A percentile compares a stretch with the other conserved stretches of the same genome.
phyloP scores from a whole-genome alignment of 148 eudicot species.

The Heliamphora exappendiculata region DNA sequence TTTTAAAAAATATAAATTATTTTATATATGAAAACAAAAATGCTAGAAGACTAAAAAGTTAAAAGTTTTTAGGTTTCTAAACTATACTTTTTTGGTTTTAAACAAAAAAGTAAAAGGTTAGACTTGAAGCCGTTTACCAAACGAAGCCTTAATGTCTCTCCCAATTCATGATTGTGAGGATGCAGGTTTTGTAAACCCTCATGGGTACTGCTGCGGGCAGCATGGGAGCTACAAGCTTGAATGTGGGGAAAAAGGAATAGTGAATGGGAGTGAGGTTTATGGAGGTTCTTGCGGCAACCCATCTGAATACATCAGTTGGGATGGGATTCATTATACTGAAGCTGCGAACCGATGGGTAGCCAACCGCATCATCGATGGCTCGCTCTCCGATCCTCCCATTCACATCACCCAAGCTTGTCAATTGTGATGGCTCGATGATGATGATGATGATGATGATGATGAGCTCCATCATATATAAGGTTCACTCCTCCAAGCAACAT shows the following conservation, averaged over 20 bases:
- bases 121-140: too few relatives aligned
- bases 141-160: too few relatives aligned
- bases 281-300: constrained; percentile 21
- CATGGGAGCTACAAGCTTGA: constrained; percentile 9
- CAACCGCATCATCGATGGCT: constrained; percentile 32
- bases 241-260: constrained; percentile 14
- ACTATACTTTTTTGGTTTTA: too few relatives aligned
- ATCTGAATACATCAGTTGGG: constrained; percentile 28
- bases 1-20: too few relatives aligned
- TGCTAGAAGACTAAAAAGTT: too few relatives aligned
- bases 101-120: too few relatives aligned
- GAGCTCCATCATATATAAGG: background rate
- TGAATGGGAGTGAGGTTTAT: constrained; percentile 15
- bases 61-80: too few relatives aligned
- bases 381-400: constrained; percentile 40
- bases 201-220: constrained; percentile 22
- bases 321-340: constrained; percentile 43
- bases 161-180: background rate
- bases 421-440: too few relatives aligned
- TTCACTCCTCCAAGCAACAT: background rate
- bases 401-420: constrained; percentile 30
- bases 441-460: too few relatives aligned
- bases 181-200: constrained; percentile 28
- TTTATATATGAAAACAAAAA: too few relatives aligned
- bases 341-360: constrained; percentile 49